Evolutionary conservation across 176 grass and related monocot genomes (phyloP), one percentile per base, ranked within the genome.

Genomic region (Musa itinerans): DNA sequence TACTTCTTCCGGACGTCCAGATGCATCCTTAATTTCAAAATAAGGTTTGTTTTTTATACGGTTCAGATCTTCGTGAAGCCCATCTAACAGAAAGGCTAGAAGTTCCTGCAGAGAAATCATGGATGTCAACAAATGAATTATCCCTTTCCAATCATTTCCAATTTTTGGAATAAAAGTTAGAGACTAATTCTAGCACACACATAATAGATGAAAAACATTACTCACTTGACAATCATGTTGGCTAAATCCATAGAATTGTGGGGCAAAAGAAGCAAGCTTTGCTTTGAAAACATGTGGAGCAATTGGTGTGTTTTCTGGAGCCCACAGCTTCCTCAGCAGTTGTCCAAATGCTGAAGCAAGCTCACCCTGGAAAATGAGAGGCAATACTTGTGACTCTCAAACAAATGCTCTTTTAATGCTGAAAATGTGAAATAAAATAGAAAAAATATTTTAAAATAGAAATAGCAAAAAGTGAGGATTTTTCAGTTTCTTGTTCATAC

Each of bases 151-250:
- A 20, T 12, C 14, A 10, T 34, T 19, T 43, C 7, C 43, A 50
- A 50, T 29, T 10, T 19, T 69, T 69, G 10, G 34, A 23, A 11
- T 3, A 10, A 34, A 48, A 50, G 9, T 15, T 19, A 69, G 50
- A 69, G 4, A 61, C 3, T 70, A 50, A 63, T 74, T 73, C 25
- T 62, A 21, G 81, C 54, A 81, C 10, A 14, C 15, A 78, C 49
- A 10, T 50, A 48, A 76, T 0, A 51, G 20, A 11, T 51, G 34
- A 79, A 58, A 53, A 20, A 49, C 55, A 50, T 10, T 71, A 84
- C 77, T 81, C 53, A 98, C 95, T 86, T 99, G 95, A 73, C 90
- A 99, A 82, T 99, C 95, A 91, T 99, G 95, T 78, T 94, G 95
- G 73, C 91, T 99, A 79, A 93, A 99, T 9, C 95, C 95, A 83